Conservation (phyloP, 1,284 basidiomycete species). For the Takashimella koratensis region DNA sequence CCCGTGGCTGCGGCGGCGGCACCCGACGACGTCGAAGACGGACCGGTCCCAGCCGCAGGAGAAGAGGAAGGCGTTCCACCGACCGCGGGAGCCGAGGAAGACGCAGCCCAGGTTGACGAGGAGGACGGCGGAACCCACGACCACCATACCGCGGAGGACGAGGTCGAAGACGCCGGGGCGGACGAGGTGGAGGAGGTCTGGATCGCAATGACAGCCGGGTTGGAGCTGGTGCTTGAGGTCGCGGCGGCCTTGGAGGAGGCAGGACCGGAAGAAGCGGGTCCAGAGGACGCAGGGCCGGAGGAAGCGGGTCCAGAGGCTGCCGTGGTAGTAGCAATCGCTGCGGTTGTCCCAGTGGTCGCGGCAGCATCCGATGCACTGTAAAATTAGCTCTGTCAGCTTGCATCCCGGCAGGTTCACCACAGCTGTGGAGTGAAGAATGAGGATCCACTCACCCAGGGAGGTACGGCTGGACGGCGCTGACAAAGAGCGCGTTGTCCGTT, state of each 20-base stretch:
- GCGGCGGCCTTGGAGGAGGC: not conserved
- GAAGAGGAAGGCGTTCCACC: not conserved
- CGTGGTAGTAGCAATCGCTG: not conserved
- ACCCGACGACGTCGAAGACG: constrained; percentile 5
- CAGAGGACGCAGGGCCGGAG: constrained; percentile 2
- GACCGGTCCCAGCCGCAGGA: too few relatives aligned
- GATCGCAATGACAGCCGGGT: not conserved
- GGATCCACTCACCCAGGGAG: constrained; percentile 28
- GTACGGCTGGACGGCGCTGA: constrained; percentile 30
- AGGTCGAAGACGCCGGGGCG: not conserved
- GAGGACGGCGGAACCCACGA: too few relatives aligned
- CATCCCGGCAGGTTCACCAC: not conserved
- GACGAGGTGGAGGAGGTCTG: constrained; percentile 1
- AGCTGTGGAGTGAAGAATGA: too few relatives aligned
- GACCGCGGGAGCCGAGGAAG: constrained; percentile 4
- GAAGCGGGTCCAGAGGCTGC: not conserved
- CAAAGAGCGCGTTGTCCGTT: constrained; percentile 29
- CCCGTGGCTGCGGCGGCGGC: constrained; percentile 5
- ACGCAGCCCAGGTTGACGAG: too few relatives aligned
- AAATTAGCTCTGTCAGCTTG: not conserved
- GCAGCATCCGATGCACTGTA: not conserved
- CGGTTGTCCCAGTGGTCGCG: not conserved
- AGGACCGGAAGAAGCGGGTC: not conserved
- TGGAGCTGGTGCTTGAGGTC: not conserved
- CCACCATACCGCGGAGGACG: too few relatives aligned